A percentile compares a stretch with the other conserved stretches of the same genome.
These are phyloP conservation scores for Musa beccarii DNA, from an alignment of 176 grass and related monocot species.

Conservation along the genomic window DNA sequence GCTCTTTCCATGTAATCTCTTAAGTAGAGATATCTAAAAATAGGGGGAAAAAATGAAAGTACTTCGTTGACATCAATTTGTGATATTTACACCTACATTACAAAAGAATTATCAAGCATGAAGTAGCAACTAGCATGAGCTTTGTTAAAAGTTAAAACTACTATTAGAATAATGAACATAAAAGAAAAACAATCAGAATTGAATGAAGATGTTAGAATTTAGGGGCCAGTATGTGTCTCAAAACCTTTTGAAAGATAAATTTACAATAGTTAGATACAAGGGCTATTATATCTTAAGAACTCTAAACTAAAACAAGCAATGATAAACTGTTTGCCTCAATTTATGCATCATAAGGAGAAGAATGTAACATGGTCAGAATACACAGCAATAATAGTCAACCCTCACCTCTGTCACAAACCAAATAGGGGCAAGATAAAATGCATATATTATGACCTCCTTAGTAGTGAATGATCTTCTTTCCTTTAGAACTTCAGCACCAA, in stretches of 20 bases:
- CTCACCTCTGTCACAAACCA: slow-evolving; percentile 97
- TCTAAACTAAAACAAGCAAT: not conserved
- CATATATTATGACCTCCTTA: slow-evolving; percentile 62
- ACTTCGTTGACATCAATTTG: not conserved
- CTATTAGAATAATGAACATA: not conserved
- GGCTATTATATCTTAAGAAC: not conserved
- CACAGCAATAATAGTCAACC: not conserved
- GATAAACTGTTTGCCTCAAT: not conserved
- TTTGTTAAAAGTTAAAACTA: not conserved
- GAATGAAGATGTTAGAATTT: not conserved
- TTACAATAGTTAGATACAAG: not conserved
- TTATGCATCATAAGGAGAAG: not conserved
- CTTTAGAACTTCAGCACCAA: slow-evolving; percentile 29
- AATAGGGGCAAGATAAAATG: slow-evolving; percentile 78
- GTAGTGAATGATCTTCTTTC: slow-evolving; percentile 43
- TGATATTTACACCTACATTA: not conserved
- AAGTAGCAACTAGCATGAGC: not conserved
- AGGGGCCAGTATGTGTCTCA: not conserved
- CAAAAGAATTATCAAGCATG: not conserved
- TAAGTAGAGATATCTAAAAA: not conserved
- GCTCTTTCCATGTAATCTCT: too few relatives aligned
- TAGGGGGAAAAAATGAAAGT: not conserved
- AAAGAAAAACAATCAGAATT: not conserved
- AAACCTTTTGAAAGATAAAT: not conserved
- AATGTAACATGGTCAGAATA: not conserved